Evolutionary conservation across 1,139 yeast species (phyloP).

Genomic region (Blastobotrys capitulatus): DNA sequence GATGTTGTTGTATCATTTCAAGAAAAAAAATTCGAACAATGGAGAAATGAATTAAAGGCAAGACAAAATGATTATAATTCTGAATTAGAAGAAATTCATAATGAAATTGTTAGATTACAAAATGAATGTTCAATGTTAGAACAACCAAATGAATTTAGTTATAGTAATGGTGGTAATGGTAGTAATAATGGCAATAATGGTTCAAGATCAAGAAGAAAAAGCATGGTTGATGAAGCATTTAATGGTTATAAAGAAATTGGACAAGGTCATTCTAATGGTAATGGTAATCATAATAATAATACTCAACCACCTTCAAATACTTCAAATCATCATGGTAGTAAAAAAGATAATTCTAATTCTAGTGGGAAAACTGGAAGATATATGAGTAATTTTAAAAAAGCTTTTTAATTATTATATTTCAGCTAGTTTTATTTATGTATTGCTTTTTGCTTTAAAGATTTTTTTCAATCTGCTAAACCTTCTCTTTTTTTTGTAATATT

Average conservation of each 20-base stretch:
- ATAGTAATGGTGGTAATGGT: neutral
- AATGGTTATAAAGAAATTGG: neutral
- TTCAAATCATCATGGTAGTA: too few relatives aligned
- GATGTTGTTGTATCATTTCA: constrained; percentile 47
- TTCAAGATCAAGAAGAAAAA: neutral
- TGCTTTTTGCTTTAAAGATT: too few relatives aligned
- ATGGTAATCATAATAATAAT: neutral
- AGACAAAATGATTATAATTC: constrained; percentile 53
- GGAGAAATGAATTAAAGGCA: constrained; percentile 54
- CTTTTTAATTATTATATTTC: neutral
- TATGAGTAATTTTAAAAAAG: neutral
- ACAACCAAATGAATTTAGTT: neutral
- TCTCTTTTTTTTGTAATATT: too few relatives aligned
- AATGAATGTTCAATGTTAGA: neutral
- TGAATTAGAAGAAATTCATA: constrained; percentile 48
- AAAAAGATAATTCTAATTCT: neutral
- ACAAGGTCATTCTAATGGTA: neutral
- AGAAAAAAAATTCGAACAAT: constrained; percentile 57
- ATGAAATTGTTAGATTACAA: constrained; percentile 2
- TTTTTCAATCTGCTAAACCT: too few relatives aligned
- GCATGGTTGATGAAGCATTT: too few relatives aligned
- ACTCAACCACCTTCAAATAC: neutral
- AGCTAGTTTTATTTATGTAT: too few relatives aligned
- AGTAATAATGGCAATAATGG: neutral
- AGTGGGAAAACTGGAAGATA: neutral